Percentiles rank a stretch among this genome's conserved stretches.
These are phyloP conservation scores for Leccinum uliginosum DNA, from an alignment of 768 basidiomycete species.

Conservation along the genomic window DNA sequence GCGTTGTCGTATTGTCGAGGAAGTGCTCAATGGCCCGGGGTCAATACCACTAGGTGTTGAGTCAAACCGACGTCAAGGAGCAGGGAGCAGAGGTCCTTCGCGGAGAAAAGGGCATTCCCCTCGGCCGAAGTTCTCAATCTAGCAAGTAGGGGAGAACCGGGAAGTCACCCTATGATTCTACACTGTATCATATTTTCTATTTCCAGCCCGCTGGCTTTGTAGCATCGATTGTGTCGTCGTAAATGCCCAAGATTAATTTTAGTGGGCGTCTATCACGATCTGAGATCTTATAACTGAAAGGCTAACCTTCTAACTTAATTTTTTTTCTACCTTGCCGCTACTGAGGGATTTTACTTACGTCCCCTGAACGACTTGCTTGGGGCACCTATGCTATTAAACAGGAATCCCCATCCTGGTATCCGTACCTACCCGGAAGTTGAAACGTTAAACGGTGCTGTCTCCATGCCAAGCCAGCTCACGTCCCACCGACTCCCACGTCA, in stretches of 20 bases:
- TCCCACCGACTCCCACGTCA: neutral
- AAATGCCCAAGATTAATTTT: neutral
- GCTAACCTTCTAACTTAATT: slow-evolving; percentile 18
- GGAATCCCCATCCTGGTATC: neutral
- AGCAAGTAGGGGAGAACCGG: slow-evolving; percentile 12
- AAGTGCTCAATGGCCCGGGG: neutral
- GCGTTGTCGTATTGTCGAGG: slow-evolving; percentile 2
- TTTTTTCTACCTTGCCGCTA: slow-evolving; percentile 1
- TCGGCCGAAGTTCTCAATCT: slow-evolving; percentile 21
- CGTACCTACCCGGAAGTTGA: neutral
- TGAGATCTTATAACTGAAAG: slow-evolving; percentile 17
- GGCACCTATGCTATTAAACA: too few relatives aligned
- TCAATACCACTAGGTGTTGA: slow-evolving; percentile 17
- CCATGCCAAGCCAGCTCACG: neutral
- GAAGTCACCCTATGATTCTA: neutral
- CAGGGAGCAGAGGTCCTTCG: slow-evolving; percentile 51
- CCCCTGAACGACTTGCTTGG: neutral
- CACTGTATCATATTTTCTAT: neutral
- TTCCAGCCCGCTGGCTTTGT: neutral
- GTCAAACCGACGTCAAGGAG: slow-evolving; percentile 42
- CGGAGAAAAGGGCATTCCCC: slow-evolving; percentile 40
- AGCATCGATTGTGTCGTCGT: neutral
- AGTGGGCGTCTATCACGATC: slow-evolving; percentile 10
- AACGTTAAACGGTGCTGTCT: neutral
- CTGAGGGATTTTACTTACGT: neutral